A percentile compares a stretch with the other conserved stretches of the same genome.
Conservation (phyloP, 2,329 filamentous ascomycete genomes). For the Fusarium sulawesiense region DNA sequence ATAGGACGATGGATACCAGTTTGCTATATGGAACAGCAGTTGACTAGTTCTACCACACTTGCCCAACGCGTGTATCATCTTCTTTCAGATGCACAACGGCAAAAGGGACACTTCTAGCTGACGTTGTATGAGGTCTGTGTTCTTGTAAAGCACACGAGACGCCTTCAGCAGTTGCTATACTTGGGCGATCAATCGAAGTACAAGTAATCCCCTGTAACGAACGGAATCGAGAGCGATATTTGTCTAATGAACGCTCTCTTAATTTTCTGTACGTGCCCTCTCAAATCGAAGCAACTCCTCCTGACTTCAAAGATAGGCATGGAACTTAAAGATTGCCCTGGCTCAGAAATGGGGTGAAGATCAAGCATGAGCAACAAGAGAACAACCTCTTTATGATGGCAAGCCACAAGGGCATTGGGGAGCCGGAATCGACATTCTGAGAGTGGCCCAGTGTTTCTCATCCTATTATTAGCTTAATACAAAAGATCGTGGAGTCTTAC, state of each 20-base stretch:
- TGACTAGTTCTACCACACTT: no score
- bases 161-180: background rate
- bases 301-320: background rate
- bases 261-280: background rate
- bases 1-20: background rate
- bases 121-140: background rate
- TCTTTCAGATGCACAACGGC: no score
- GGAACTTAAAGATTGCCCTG: background rate
- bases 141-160: background rate
- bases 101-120: no score
- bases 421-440: background rate
- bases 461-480: background rate
- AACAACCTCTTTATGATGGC: background rate
- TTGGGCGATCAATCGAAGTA: background rate
- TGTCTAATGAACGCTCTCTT: background rate
- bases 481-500: background rate
- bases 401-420: background rate
- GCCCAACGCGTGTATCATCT: no score
- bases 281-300: background rate
- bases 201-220: background rate
- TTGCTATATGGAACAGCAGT: no score
- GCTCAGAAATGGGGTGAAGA: background rate
- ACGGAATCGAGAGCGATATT: background rate
- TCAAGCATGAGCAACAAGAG: background rate
- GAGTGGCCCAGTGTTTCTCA: background rate